Evolutionary conservation across 441 rosid species (phyloP), one percentile per base, ranked within the genome.

Genomic region (Croton laevigatus): DNA sequence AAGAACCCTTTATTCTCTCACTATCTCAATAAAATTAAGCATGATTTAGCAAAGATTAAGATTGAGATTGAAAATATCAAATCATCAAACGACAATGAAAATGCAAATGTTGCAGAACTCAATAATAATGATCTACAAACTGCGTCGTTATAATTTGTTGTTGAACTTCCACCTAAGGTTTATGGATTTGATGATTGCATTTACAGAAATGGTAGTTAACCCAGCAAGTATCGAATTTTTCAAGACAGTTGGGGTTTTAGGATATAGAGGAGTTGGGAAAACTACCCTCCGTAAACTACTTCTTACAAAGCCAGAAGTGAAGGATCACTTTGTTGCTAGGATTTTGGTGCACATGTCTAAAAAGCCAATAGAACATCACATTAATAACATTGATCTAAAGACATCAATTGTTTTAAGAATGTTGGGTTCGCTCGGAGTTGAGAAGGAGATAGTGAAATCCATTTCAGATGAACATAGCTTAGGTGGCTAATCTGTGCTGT

Each of bases 401-500:
- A 46, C 19, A 7, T 37, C 9, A 9, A 20, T 65, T 20, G 64
- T 65, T 11, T 32, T 22, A 65, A 58, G 37, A 60, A 63, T 83
- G 78, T 68, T 86, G 73, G 60, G 42, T 13, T 22, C n/a, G 22
- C 79, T 80, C n/a, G 89, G 82, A 3, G 81, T 69, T 53, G 20
- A 77, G 32, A 38, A 36, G 57, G 68, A 34, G 66, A n/a, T 3
- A 0, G 9, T 17, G 16, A 0, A 68, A 40, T 42, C 6, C 44
- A 62, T 66, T 0, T 36, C 0, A 7, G 14, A 34, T 0, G 74
- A 74, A 0, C 8, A 40, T 38, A 63, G 66, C 23, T 14, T 81
- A 14, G 6, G 66, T 57, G 78, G 57, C 66, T 84, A 8, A 71
- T 82, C 7, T 66, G 70, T 34, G 80, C 76, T 13, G 79, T 81